Conservation (phyloP, 192 early-diverging fungal genomes). For the Pilobolus umbonatus region DNA sequence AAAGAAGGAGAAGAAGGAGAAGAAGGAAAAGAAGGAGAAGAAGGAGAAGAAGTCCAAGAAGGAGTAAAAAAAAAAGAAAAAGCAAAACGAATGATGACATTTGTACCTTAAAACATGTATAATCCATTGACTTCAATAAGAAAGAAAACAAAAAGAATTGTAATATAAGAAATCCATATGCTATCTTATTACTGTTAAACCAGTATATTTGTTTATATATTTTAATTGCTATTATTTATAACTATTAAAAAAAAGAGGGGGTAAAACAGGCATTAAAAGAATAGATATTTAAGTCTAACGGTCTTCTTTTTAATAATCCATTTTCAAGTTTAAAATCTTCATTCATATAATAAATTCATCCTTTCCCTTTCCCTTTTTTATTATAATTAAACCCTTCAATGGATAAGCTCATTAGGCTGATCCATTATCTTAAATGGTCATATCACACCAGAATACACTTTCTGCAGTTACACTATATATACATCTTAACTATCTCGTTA, state of each 20-base stretch:
- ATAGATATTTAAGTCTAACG: no score
- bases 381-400: no score
- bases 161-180: no score
- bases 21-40: constrained; percentile 41
- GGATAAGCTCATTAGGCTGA: neutral
- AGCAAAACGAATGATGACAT: neutral
- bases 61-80: constrained; percentile 34
- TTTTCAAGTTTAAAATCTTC: neutral
- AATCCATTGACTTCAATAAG: constrained; percentile 2
- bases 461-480: constrained; percentile 32
- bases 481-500: constrained; percentile 21
- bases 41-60: constrained; percentile 37
- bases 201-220: no score
- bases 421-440: constrained; percentile 1
- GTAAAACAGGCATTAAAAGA: no score
- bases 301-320: no score
- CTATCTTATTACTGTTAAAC: no score
- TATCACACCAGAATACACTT: constrained; percentile 30
- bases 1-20: constrained; percentile 42
- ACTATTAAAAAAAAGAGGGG: no score
- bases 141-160: neutral
- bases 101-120: constrained; percentile 8
- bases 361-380: neutral
- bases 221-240: no score
- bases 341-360: neutral